phyloP scores from a whole-genome alignment of 2,329 filamentous ascomycete species.

The Fusarium newnesense region DNA sequence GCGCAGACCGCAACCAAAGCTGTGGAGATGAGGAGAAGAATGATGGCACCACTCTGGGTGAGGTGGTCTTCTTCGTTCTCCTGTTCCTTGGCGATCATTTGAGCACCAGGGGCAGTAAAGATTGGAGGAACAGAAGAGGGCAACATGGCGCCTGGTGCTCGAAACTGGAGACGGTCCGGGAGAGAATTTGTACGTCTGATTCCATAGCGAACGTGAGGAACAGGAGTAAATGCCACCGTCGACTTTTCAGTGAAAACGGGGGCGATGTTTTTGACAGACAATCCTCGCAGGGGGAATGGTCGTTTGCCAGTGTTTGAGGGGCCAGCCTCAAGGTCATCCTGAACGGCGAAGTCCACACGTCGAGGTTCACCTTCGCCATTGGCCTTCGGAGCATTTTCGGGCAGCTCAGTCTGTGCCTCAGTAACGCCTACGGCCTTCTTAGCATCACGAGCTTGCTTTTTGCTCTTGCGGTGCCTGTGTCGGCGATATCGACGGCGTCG shows the following conservation, averaged over 20 bases:
- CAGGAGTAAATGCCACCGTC: constrained; percentile 53
- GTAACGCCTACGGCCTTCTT: constrained; percentile 37
- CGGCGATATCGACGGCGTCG: constrained; percentile 52
- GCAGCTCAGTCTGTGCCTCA: constrained; percentile 48
- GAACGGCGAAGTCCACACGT: constrained; percentile 68
- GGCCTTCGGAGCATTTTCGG: constrained; percentile 29
- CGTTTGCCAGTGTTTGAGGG: constrained; percentile 45
- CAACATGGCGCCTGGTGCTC: constrained; percentile 62
- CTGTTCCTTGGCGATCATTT: constrained; percentile 39
- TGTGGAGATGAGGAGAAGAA: constrained; percentile 72
- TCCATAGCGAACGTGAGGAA: constrained; percentile 69
- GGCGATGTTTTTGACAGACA: constrained; percentile 75
- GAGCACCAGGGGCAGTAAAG: constrained; percentile 45
- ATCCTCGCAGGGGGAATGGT: constrained; percentile 67
- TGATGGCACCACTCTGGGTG: constrained; percentile 65
- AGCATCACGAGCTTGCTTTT: constrained; percentile 54
- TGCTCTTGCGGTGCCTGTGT: constrained; percentile 53
- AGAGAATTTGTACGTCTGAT: constrained; percentile 80
- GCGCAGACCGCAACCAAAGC: constrained; percentile 74
- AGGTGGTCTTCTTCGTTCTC: constrained; percentile 59
- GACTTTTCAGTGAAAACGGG: constrained; percentile 72
- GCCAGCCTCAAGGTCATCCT: constrained; percentile 37
- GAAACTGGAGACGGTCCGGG: constrained; percentile 70
- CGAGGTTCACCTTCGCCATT: constrained; percentile 56
- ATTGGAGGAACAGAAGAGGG: constrained; percentile 58